Base-by-base conservation (phyloP, 345 rosid genomes). In the Eucalyptus caleyi region DNA sequence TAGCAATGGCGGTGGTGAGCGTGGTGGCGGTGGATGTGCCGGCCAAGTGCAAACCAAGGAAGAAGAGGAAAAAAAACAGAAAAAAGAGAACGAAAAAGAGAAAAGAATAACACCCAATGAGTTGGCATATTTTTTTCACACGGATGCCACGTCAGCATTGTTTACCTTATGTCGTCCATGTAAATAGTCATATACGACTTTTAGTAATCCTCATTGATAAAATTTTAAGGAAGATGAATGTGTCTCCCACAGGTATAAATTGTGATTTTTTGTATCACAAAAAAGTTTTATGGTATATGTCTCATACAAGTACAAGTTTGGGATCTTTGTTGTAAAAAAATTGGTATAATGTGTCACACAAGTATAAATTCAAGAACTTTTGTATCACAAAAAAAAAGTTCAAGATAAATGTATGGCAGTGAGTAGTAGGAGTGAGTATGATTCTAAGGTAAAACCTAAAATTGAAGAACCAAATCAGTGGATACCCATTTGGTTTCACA, bases 401-500 rank as follows among this genome's bases (percentile, higher is more conserved):
- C 6, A 30, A 62, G n/a, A 65, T 65, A 65, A 30, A 1, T 65
- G 18, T 4, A 65, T 30, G 32, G 4, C 8, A 30, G 3, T 5
- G 26, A 19, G 24, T 53, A 19, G 23, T 8, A 53, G 4, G 24
- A 10, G 10, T 53, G 10, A 53, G 59, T 18, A 53, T 53, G 26
- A 18, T 53, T 53, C 2, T 53, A 53, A 24, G 11, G 24, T 53
- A 53, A 53, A 8, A 53, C 59, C 24, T 53, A 53, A 53, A 53
- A 1, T 53, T 19, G 59, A 53, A 53, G 24, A 18, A 19, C 0
- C 24, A 1, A 53, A 53, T 53, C 0, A 19, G 24, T 53, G 1
- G 24, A 53, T 53, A 53, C 1, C 0, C 2, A 0, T 53, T 0
- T 53, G 5, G 59, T 3, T 53, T 11, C 24, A 8, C 1, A 1